phyloP scores from a whole-genome alignment of 2,329 filamentous ascomycete genomes.

The Aspergillus clavatus region DNA sequence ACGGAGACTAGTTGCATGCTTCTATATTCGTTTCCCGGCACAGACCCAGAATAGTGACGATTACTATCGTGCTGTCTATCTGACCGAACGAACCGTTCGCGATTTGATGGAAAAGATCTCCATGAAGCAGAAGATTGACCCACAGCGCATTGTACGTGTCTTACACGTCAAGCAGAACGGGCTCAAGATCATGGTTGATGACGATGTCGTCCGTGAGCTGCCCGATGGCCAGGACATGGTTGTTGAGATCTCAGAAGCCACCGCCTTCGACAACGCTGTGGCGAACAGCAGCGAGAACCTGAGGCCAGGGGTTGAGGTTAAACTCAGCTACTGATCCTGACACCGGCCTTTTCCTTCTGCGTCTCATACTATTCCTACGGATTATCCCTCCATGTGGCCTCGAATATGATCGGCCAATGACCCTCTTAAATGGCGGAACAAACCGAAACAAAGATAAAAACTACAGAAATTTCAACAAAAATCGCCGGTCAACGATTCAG shows the following conservation, averaged over 20 bases:
- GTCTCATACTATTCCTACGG: neutral
- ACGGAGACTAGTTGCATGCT: constrained; percentile 65
- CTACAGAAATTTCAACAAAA: neutral
- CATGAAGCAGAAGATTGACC: constrained; percentile 74
- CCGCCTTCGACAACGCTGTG: constrained; percentile 41
- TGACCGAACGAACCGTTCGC: constrained; percentile 68
- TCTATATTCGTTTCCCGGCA: constrained; percentile 66
- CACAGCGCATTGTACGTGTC: constrained; percentile 63
- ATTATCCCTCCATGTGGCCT: too few relatives aligned
- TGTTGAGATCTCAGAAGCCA: constrained; percentile 59
- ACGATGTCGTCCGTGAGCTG: constrained; percentile 78
- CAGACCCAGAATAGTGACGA: constrained; percentile 50
- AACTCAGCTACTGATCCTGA: constrained; percentile 50
- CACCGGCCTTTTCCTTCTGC: constrained; percentile 22
- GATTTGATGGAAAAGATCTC: constrained; percentile 71
- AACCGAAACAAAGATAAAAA: neutral
- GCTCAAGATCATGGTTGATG: constrained; percentile 79
- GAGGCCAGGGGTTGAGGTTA: constrained; percentile 41
- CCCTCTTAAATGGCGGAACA: neutral
- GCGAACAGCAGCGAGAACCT: constrained; percentile 3
- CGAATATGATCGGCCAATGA: neutral
- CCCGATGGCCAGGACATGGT: constrained; percentile 89
- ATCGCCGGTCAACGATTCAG: neutral
- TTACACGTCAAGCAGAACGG: constrained; percentile 70
- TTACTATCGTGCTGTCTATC: constrained; percentile 80